These are phyloP conservation scores for Suzukiozyma palmioleophila DNA, from an alignment of 1,139 yeast species.

Conservation along the genomic window DNA sequence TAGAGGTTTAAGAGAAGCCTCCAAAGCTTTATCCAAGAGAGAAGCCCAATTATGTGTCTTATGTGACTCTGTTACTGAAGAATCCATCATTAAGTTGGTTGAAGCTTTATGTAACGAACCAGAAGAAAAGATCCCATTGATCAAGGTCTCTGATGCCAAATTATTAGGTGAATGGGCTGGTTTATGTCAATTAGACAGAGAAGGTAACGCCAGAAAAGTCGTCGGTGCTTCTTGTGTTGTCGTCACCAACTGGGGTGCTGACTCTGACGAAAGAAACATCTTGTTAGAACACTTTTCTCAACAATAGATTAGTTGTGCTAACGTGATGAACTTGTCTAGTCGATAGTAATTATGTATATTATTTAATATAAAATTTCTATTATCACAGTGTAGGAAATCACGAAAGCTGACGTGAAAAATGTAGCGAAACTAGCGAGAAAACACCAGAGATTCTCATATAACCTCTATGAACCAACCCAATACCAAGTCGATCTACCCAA, in stretches of 20 bases:
- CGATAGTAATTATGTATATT: conserved; percentile 1
- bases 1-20: conserved; percentile 99
- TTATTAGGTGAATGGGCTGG: conserved; percentile 99
- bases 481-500: too few species aligned
- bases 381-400: neutral
- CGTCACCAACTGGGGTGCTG: conserved; percentile 99
- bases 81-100: conserved; percentile 91
- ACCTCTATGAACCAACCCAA: too few species aligned
- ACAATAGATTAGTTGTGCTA: conserved; percentile 46
- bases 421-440: too few species aligned
- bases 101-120: conserved; percentile 99
- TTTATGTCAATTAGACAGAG: conserved; percentile 99
- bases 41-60: conserved; percentile 98
- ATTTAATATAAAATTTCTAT: conserved; percentile 1
- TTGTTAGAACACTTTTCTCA: conserved; percentile 95
- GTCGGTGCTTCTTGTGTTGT: conserved; percentile 99
- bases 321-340: neutral
- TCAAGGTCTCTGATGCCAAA: conserved; percentile 99
- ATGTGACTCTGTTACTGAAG: conserved; percentile 98
- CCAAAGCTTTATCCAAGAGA: conserved; percentile 96
- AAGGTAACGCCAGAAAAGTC: conserved; percentile 99
- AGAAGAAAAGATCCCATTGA: conserved; percentile 93
- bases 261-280: conserved; percentile 96
- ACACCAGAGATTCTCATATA: too few species aligned
- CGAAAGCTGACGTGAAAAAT: too few species aligned